These are phyloP conservation scores for Ogataea glucozyma DNA, from an alignment of 805 yeast species.

Conservation along the genomic window DNA sequence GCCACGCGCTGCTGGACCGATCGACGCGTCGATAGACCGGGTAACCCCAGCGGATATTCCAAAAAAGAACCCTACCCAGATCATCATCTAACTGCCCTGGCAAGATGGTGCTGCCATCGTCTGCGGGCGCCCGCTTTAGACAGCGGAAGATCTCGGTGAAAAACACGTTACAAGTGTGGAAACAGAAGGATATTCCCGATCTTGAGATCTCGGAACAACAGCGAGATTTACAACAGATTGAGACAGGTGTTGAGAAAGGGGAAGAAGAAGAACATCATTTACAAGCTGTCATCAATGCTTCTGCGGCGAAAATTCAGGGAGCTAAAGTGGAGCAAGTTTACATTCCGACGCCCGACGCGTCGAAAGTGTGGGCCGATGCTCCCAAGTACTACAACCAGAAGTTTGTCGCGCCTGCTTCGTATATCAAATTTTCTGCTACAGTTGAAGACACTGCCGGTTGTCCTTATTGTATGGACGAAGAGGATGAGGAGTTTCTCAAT, in stretches of 20 bases:
- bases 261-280: constrained; percentile 97
- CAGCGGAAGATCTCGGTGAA: constrained; percentile 94
- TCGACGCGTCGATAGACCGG: constrained; percentile 7
- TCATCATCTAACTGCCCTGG: not conserved
- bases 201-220: constrained; percentile 76
- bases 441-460: constrained; percentile 93
- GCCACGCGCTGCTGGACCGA: not conserved
- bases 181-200: constrained; percentile 79
- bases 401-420: constrained; percentile 72
- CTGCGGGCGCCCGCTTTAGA: constrained; percentile 74
- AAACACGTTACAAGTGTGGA: constrained; percentile 75
- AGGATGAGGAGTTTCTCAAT: constrained; percentile 68
- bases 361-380: constrained; percentile 78
- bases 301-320: constrained; percentile 63
- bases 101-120: constrained; percentile 37
- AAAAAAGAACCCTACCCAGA: not conserved
- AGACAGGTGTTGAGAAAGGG: constrained; percentile 96
- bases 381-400: constrained; percentile 64
- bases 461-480: constrained; percentile 87
- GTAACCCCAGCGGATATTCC: constrained; percentile 5
- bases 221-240: constrained; percentile 85
- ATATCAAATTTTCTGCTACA: constrained; percentile 87
- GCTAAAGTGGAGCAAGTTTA: constrained; percentile 58
- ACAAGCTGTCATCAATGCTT: constrained; percentile 84
- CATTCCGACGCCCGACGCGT: constrained; percentile 97